phyloP scores from a whole-genome alignment of 2,329 filamentous ascomycete genomes.

The Aschersonia sp. region DNA sequence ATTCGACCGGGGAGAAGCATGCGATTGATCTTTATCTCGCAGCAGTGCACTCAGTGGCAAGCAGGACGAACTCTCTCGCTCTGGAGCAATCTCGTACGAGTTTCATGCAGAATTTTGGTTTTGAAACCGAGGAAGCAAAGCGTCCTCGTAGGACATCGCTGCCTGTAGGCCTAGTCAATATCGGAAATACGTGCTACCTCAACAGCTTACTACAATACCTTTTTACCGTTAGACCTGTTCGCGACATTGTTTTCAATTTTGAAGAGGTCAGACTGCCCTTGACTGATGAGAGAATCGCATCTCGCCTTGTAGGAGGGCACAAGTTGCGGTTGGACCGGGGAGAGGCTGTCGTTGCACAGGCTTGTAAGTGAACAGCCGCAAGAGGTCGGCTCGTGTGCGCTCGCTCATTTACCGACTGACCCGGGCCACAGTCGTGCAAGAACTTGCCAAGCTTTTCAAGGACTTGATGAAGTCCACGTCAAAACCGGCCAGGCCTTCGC shows the following conservation, averaged over 20 bases:
- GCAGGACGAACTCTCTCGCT: constrained; percentile 10
- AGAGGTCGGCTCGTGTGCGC: background rate
- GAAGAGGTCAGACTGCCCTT: constrained; percentile 56
- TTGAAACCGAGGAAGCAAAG: too few species aligned
- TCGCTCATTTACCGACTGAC: constrained; percentile 16
- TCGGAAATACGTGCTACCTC: constrained; percentile 95
- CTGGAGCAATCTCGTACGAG: constrained; percentile 11
- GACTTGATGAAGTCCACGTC: constrained; percentile 51
- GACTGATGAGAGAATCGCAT: constrained; percentile 44
- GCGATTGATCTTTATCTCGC: constrained; percentile 14
- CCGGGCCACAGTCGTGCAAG: constrained; percentile 50
- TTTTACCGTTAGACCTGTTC: constrained; percentile 71
- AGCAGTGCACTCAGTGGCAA: constrained; percentile 19
- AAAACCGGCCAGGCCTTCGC: constrained; percentile 52
- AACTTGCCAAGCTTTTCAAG: constrained; percentile 56
- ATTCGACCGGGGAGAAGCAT: too few species aligned
- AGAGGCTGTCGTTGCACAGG: constrained; percentile 52
- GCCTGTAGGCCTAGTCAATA: constrained; percentile 81
- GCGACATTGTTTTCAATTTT: constrained; percentile 66
- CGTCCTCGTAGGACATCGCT: constrained; percentile 29
- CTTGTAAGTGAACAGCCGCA: constrained; percentile 42
- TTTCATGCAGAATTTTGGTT: too few species aligned
- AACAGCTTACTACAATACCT: constrained; percentile 95
- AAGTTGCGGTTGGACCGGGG: constrained; percentile 32
- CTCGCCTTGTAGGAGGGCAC: constrained; percentile 61